Conservation (phyloP, 768 basidiomycete genomes). For the Russula dissimulans region DNA sequence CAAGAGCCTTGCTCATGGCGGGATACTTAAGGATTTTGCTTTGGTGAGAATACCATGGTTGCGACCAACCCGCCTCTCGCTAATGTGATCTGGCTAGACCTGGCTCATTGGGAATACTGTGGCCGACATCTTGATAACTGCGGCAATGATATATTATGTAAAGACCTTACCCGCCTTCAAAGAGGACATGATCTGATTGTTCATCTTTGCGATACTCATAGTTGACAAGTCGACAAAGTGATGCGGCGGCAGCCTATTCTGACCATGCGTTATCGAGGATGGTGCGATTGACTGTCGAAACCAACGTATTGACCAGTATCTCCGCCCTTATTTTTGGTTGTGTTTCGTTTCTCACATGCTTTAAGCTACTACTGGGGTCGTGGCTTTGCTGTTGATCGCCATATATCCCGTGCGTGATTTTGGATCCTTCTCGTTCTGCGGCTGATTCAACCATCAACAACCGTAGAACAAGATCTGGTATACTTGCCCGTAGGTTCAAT, state of each 20-base stretch:
- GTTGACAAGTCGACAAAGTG: background rate
- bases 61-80: too few species aligned
- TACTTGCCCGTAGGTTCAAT: constrained; percentile 2
- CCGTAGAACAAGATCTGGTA: constrained; percentile 4
- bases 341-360: background rate
- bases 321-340: background rate
- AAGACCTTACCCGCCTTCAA: background rate
- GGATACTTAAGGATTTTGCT: background rate
- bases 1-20: background rate
- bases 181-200: background rate
- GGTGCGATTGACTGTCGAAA: constrained; percentile 4
- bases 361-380: background rate
- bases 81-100: background rate
- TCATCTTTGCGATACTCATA: background rate
- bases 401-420: background rate
- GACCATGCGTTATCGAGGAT: background rate
- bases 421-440: too few species aligned
- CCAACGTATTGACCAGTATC: constrained; percentile 3
- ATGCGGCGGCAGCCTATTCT: too few species aligned
- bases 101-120: background rate
- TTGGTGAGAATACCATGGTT: background rate
- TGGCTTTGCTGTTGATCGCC: background rate
- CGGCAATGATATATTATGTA: constrained; percentile 3
- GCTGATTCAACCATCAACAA: background rate
- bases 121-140: background rate